Evolutionary conservation across 345 rosid species (phyloP).

Genomic region (Populus davidiana): DNA sequence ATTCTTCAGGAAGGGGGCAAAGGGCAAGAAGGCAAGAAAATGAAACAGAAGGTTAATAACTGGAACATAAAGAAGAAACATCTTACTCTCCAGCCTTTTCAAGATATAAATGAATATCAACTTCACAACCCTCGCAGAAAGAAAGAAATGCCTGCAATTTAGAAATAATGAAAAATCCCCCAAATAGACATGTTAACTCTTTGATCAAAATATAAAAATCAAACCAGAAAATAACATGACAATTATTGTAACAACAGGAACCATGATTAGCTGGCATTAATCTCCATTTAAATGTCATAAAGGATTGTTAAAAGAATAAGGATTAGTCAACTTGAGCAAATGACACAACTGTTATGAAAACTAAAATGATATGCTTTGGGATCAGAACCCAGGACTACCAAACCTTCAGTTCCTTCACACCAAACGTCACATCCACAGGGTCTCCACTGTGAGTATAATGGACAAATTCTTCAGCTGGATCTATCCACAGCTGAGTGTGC

Average conservation of each 20-base stretch:
- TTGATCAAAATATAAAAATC: not conserved
- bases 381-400: slow-evolving; percentile 13
- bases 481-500: slow-evolving; percentile 94
- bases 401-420: slow-evolving; percentile 83
- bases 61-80: not conserved
- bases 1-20: slow-evolving; percentile 1
- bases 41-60: not conserved
- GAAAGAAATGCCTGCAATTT: slow-evolving; percentile 77
- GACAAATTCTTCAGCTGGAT: slow-evolving; percentile 88
- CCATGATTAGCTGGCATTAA: not conserved
- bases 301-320: not conserved
- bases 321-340: not conserved
- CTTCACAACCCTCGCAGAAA: slow-evolving; percentile 88
- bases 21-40: not conserved
- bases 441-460: slow-evolving; percentile 75
- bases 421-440: slow-evolving; percentile 89
- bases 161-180: not conserved
- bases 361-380: not conserved
- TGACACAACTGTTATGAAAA: not conserved
- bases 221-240: not conserved
- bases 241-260: not conserved
- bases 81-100: slow-evolving; percentile 97
- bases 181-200: not conserved
- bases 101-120: slow-evolving; percentile 71
- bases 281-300: not conserved